Evolutionary conservation across 2,329 filamentous ascomycete species (phyloP).

Genomic region (Meredithiella fracta): DNA sequence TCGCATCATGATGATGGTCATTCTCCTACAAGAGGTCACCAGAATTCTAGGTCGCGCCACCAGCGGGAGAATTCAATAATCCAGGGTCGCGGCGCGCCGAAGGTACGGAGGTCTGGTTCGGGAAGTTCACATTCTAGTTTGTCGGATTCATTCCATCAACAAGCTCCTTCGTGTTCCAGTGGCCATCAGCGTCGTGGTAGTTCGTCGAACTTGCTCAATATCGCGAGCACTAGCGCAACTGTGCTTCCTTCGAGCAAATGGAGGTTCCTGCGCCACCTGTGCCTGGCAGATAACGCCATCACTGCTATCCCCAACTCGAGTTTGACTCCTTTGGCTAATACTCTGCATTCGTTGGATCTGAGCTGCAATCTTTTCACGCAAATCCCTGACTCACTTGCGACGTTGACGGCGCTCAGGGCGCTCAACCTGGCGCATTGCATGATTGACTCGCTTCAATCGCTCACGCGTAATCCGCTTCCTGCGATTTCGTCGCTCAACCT

Average conservation of each 20-base stretch:
- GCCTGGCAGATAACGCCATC: constrained; percentile 78
- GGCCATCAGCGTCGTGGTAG: constrained; percentile 49
- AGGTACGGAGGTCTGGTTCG: constrained; percentile 73
- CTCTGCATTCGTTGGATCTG: constrained; percentile 78
- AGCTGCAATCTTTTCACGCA: constrained; percentile 89
- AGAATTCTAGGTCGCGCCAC: constrained; percentile 3
- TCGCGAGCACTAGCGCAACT: constrained; percentile 26
- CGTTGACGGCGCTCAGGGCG: constrained; percentile 71
- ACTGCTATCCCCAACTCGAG: constrained; percentile 62
- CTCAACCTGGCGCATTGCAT: constrained; percentile 93
- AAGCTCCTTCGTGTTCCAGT: constrained; percentile 17
- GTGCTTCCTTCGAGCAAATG: constrained; percentile 75
- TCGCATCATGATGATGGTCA: constrained; percentile 31
- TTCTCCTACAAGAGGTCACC: constrained; percentile 10
- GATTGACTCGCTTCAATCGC: constrained; percentile 84
- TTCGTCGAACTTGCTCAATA: constrained; percentile 57
- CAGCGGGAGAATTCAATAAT: constrained; percentile 49
- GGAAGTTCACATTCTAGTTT: constrained; percentile 78
- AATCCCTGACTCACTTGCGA: constrained; percentile 78
- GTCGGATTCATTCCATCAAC: constrained; percentile 34
- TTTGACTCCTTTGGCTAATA: constrained; percentile 68
- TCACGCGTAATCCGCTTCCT: constrained; percentile 71
- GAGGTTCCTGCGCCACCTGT: constrained; percentile 85
- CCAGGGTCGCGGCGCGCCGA: constrained; percentile 51
- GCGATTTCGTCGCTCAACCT: constrained; percentile 89